phyloP scores from a whole-genome alignment of 352 stramenopile genomes.

The Globisporangium takayamanum region DNA sequence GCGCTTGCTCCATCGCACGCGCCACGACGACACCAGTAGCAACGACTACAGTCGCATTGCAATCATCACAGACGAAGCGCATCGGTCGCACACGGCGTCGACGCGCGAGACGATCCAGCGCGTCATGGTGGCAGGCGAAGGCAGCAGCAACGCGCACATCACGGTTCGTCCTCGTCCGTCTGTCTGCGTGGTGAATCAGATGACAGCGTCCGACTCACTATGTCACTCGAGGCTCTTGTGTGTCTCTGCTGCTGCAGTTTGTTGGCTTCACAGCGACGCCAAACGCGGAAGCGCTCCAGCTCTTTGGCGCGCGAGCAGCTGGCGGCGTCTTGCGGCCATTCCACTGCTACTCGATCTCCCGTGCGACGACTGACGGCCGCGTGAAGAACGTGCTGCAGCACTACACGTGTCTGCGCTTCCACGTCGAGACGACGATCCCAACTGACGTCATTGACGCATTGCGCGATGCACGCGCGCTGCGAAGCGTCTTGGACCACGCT shows the following conservation, averaged over 20 bases:
- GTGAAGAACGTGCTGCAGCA: conserved; percentile 62
- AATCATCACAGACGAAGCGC: conserved; percentile 81
- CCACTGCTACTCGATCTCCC: conserved; percentile 65
- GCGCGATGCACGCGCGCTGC: conserved; percentile 19
- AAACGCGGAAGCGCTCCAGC: conserved; percentile 48
- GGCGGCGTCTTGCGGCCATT: conserved; percentile 33
- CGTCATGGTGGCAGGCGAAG: conserved; percentile 48
- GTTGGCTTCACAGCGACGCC: conserved; percentile 78
- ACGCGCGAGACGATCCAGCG: conserved; percentile 64
- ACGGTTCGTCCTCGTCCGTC: conserved; percentile 19
- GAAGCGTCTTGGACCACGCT: conserved; percentile 52
- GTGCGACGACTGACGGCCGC: conserved; percentile 41
- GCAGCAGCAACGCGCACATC: conserved; percentile 23
- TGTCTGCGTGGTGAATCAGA: too few relatives aligned
- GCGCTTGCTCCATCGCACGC: conserved; percentile 50
- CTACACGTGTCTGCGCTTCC: conserved; percentile 50
- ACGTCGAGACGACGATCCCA: conserved; percentile 54
- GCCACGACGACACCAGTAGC: background rate
- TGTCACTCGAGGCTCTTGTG: background rate
- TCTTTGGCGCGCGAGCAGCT: conserved; percentile 44
- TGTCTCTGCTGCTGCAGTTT: conserved; percentile 34
- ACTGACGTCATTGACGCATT: conserved; percentile 26
- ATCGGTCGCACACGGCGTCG: conserved; percentile 65
- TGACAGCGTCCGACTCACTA: background rate
- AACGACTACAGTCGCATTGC: conserved; percentile 47